Evolutionary conservation across 768 basidiomycete genomes (phyloP).

Genomic region (Mycena olivaceomarginata): DNA sequence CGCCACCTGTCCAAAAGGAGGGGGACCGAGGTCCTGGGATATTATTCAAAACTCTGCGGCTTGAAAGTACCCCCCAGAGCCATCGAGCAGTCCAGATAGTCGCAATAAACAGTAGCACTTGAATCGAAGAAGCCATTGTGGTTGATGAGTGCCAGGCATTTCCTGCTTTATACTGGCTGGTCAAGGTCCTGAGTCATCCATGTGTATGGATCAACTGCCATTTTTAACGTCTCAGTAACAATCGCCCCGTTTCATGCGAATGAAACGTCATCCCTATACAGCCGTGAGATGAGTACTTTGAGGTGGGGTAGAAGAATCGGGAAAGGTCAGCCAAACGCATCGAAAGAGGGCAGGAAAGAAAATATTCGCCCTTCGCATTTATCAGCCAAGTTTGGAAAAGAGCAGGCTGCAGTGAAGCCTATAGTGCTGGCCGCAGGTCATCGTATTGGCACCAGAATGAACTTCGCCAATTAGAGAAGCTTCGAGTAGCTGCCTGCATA

Average conservation of each 20-base stretch:
- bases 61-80: background rate
- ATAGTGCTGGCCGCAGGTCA: background rate
- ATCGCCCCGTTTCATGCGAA: conserved; percentile 2
- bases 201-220: background rate
- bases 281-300: background rate
- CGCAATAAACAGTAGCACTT: background rate
- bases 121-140: conserved; percentile 3
- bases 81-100: background rate
- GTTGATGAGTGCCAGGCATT: background rate
- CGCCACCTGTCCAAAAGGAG: conserved; percentile 34
- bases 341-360: background rate
- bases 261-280: background rate
- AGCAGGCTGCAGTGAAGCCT: too few relatives aligned
- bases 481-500: background rate
- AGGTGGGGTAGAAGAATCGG: background rate
- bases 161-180: background rate
- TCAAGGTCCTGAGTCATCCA: background rate
- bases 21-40: conserved; percentile 34
- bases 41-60: conserved; percentile 44
- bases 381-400: background rate
- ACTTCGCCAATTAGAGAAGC: conserved; percentile 1
- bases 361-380: background rate
- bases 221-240: background rate
- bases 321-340: too few relatives aligned
- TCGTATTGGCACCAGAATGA: background rate